Evolutionary conservation across 352 stramenopile genomes (phyloP).

Genomic region (Nothophytophthora sp.): DNA sequence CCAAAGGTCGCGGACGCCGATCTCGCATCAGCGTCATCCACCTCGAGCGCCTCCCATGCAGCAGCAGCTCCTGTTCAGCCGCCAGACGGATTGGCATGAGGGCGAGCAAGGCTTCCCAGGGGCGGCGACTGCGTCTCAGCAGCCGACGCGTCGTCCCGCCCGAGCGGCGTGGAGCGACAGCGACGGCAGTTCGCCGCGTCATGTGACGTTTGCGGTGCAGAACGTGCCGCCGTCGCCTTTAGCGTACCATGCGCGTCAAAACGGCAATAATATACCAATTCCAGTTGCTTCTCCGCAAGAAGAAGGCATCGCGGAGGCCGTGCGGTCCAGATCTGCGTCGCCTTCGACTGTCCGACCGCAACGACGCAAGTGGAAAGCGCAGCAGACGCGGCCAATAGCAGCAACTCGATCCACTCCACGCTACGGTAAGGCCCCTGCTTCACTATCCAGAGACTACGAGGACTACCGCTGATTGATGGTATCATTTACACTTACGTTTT

Average conservation of each 20-base stretch:
- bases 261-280: too few species aligned
- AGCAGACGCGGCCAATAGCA: neutral
- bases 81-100: neutral
- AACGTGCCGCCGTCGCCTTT: conserved; percentile 41
- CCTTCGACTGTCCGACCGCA: neutral
- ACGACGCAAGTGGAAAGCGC: neutral
- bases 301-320: neutral
- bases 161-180: neutral
- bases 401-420: too few species aligned
- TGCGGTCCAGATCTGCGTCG: conserved; percentile 9
- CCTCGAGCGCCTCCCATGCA: neutral
- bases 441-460: neutral
- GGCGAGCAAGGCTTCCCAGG: too few species aligned
- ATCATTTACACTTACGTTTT: neutral
- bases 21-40: too few species aligned
- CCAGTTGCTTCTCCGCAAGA: too few species aligned
- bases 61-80: neutral
- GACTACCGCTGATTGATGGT: too few species aligned
- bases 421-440: too few species aligned
- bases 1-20: too few species aligned
- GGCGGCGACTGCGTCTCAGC: neutral
- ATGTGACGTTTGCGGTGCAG: conserved; percentile 54
- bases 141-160: neutral
- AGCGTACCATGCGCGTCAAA: conserved; percentile 26
- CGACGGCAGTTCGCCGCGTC: conserved; percentile 9